phyloP scores from a whole-genome alignment of 257 asterid genomes.

The Nicotiana obtusifolia region DNA sequence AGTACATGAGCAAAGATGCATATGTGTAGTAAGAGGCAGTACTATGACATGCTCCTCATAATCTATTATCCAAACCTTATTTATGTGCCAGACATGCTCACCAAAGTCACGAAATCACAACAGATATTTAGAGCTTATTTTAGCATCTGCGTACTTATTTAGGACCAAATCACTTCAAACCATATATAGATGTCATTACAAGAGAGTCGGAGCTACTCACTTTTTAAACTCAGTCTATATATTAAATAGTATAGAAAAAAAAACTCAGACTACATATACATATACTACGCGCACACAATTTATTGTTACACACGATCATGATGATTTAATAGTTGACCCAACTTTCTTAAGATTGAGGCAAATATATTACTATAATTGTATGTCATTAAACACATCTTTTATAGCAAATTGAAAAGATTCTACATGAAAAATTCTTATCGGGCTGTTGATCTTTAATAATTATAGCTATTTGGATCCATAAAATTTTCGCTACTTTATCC shows the following conservation, averaged over 20 bases:
- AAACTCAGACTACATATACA: no score
- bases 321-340: no score
- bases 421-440: background rate
- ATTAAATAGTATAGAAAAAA: no score
- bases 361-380: no score
- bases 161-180: background rate
- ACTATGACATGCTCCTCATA: background rate
- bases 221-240: background rate
- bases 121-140: background rate
- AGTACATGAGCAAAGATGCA: background rate
- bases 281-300: no score
- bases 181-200: background rate
- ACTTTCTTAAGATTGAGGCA: background rate
- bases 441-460: background rate
- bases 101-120: background rate
- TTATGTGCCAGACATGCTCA: background rate
- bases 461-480: background rate
- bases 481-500: background rate
- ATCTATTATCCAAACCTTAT: background rate
- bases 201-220: background rate
- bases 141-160: background rate
- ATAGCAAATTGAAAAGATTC: background rate
- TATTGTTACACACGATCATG: no score
- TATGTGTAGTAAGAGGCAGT: background rate
- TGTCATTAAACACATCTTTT: no score